Conservation (phyloP, 352 stramenopile species). For the Lagenidium giganteum region DNA sequence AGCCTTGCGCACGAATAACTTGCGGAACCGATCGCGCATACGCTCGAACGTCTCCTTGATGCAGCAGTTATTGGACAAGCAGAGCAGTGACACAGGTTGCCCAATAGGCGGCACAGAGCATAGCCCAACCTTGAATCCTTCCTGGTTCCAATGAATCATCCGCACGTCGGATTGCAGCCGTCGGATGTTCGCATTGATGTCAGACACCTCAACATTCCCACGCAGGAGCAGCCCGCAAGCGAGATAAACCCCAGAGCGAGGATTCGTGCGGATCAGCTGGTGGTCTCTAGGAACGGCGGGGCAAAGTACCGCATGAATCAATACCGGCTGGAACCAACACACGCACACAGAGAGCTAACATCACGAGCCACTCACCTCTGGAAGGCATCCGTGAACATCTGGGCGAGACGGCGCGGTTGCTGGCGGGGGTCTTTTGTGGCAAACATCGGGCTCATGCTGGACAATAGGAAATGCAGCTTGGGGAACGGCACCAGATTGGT, state of each 20-base stretch:
- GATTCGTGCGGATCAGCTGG: slow-evolving; percentile 75
- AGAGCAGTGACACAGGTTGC: slow-evolving; percentile 63
- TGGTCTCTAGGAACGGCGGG: slow-evolving; percentile 39
- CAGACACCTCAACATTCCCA: slow-evolving; percentile 81
- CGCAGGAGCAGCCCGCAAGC: slow-evolving; percentile 84
- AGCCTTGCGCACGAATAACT: slow-evolving; percentile 70
- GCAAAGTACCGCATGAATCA: not conserved
- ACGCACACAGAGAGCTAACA: slow-evolving; percentile 1
- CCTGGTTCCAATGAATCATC: slow-evolving; percentile 90
- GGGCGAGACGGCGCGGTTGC: slow-evolving; percentile 42
- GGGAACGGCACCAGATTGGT: slow-evolving; percentile 99
- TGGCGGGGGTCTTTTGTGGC: slow-evolving; percentile 36
- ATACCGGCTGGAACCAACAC: slow-evolving; percentile 1
- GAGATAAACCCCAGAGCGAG: slow-evolving; percentile 67
- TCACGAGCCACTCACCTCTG: slow-evolving; percentile 29
- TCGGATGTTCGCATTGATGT: slow-evolving; percentile 87
- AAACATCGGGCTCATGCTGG: slow-evolving; percentile 67
- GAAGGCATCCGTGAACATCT: slow-evolving; percentile 71
- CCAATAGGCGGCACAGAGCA: slow-evolving; percentile 61
- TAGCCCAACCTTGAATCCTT: slow-evolving; percentile 88
- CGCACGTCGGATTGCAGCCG: slow-evolving; percentile 69
- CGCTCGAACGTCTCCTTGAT: slow-evolving; percentile 80
- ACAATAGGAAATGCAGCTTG: slow-evolving; percentile 98
- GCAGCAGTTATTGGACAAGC: slow-evolving; percentile 85
- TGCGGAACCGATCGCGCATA: slow-evolving; percentile 67